Evolutionary conservation across 2,329 filamentous ascomycete genomes (phyloP).

Genomic region (Neofusicoccum laricinum): DNA sequence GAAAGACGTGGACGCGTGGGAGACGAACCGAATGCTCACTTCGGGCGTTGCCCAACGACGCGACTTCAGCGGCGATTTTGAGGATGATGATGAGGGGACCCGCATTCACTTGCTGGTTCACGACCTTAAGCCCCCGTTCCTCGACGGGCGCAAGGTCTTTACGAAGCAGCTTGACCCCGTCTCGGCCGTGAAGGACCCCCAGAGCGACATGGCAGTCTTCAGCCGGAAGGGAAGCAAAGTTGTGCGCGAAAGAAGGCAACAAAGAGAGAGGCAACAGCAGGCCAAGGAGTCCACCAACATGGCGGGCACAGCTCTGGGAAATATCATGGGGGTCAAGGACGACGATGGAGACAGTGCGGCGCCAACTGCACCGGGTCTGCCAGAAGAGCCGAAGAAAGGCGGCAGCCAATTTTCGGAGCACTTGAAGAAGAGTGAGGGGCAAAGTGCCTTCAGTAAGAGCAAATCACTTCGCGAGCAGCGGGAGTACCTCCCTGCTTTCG

Average conservation of each 20-base stretch:
- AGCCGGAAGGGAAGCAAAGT: slow-evolving; percentile 92
- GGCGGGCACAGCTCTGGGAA: slow-evolving; percentile 86
- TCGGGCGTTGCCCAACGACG: slow-evolving; percentile 90
- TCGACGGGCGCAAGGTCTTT: slow-evolving; percentile 93
- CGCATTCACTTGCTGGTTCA: slow-evolving; percentile 90
- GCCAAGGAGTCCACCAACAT: slow-evolving; percentile 93
- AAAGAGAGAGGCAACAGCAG: slow-evolving; percentile 89
- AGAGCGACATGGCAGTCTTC: slow-evolving; percentile 99
- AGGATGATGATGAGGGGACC: slow-evolving; percentile 85
- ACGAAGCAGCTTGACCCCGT: slow-evolving; percentile 96
- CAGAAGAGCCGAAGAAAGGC: slow-evolving; percentile 58
- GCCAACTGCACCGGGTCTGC: slow-evolving; percentile 63
- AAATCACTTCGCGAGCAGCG: slow-evolving; percentile 89
- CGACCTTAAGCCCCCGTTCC: slow-evolving; percentile 87
- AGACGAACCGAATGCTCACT: slow-evolving; percentile 96
- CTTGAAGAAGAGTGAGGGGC: slow-evolving; percentile 78
- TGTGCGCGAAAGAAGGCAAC: slow-evolving; percentile 85
- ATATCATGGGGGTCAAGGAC: slow-evolving; percentile 93
- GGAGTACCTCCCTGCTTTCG: slow-evolving; percentile 92
- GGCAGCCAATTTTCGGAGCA: slow-evolving; percentile 83
- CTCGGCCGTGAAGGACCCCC: slow-evolving; percentile 84
- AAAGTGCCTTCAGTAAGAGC: slow-evolving; percentile 88
- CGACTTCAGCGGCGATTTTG: slow-evolving; percentile 77
- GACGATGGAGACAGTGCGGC: slow-evolving; percentile 84
- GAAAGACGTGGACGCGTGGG: slow-evolving; percentile 96